Conservation (phyloP, 2,329 filamentous ascomycete species). For the Domatiomyces globalis region DNA sequence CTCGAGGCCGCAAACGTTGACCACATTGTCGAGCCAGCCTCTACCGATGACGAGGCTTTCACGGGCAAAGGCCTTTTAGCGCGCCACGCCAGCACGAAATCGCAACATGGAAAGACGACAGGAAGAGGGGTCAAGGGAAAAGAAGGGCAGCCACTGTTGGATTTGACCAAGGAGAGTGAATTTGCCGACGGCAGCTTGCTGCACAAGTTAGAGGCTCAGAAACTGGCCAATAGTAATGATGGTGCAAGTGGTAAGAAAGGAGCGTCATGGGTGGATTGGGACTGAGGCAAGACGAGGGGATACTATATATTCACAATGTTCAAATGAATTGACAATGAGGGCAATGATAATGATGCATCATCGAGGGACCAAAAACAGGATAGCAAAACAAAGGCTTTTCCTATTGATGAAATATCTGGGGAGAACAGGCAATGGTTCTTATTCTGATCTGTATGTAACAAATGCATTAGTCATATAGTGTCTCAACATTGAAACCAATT, state of each 20-base stretch:
- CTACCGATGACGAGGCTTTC: constrained; percentile 4
- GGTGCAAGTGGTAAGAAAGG: neutral
- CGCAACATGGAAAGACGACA: constrained; percentile 7
- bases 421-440: no score
- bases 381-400: no score
- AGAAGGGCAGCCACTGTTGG: constrained; percentile 28
- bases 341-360: no score
- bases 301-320: no score
- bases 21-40: no score
- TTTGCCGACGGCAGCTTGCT: constrained; percentile 34
- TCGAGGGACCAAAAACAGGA: no score
- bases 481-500: neutral
- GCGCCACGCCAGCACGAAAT: constrained; percentile 10
- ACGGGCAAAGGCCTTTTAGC: constrained; percentile 15
- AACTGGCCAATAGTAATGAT: neutral
- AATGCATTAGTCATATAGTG: neutral
- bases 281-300: neutral
- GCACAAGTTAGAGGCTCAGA: constrained; percentile 21
- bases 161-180: constrained; percentile 28
- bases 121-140: constrained; percentile 7
- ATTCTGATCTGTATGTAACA: neutral
- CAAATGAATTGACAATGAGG: no score
- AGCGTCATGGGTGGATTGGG: neutral
- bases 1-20: constrained; percentile 1
- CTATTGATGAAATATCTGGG: no score